These are phyloP conservation scores for Ogataea angusta DNA, from an alignment of 805 yeast species.

Conservation along the genomic window DNA sequence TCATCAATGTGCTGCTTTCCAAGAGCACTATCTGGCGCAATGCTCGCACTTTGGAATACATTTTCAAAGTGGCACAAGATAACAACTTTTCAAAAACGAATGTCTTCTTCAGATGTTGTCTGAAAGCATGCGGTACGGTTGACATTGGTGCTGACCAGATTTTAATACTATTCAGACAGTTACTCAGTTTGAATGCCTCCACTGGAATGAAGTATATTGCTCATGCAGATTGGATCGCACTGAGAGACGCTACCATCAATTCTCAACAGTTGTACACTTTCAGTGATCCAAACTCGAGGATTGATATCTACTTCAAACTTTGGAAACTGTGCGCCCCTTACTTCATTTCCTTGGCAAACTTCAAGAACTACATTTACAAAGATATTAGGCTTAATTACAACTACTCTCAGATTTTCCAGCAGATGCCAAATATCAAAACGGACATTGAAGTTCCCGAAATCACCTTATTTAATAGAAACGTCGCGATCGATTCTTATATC, in stretches of 20 bases:
- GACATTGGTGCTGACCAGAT: constrained; percentile 54
- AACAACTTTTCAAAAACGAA: constrained; percentile 59
- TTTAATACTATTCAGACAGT: constrained; percentile 33
- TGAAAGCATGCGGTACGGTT: constrained; percentile 70
- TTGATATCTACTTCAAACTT: constrained; percentile 51
- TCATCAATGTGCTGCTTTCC: constrained; percentile 71
- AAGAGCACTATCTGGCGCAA: constrained; percentile 68
- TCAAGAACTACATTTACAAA: constrained; percentile 43
- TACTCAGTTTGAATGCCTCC: constrained; percentile 42
- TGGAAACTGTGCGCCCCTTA: constrained; percentile 48
- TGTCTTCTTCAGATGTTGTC: constrained; percentile 66
- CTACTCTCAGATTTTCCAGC: constrained; percentile 36
- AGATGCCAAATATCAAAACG: constrained; percentile 36
- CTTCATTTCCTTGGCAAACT: constrained; percentile 46
- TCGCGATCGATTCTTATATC: constrained; percentile 29
- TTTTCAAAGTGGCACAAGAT: constrained; percentile 55
- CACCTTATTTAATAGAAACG: constrained; percentile 31
- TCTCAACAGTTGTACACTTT: constrained; percentile 35
- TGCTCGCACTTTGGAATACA: constrained; percentile 58
- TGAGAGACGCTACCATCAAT: constrained; percentile 70
- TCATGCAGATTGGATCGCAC: constrained; percentile 80
- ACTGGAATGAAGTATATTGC: constrained; percentile 63
- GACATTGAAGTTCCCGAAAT: constrained; percentile 43
- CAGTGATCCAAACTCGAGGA: constrained; percentile 40
- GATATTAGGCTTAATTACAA: constrained; percentile 43